phyloP scores from a whole-genome alignment of 352 stramenopile species.

The Pilasporangium apinafurcum region DNA sequence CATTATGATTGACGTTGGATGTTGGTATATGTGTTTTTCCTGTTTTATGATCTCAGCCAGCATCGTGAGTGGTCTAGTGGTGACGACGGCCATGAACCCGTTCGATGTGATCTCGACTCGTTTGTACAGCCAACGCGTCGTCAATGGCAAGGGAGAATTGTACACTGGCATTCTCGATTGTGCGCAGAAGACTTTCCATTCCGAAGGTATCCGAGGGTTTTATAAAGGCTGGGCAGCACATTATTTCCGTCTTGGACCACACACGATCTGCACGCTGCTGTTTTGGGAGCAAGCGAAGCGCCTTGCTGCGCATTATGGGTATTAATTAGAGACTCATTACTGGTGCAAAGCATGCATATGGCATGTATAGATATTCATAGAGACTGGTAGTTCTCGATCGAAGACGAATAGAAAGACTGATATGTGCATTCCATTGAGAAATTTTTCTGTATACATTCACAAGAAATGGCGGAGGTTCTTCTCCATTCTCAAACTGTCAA shows the following conservation, averaged over 20 bases:
- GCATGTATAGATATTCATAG: no score
- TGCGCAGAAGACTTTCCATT: constrained; percentile 71
- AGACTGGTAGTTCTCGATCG: no score
- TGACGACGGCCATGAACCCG: constrained; percentile 85
- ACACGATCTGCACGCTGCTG: constrained; percentile 85
- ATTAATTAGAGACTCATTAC: no score
- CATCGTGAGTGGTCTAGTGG: constrained; percentile 68
- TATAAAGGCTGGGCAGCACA: constrained; percentile 86
- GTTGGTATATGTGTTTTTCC: background rate
- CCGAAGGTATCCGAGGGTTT: constrained; percentile 72
- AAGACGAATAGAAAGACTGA: background rate
- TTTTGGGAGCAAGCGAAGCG: constrained; percentile 85
- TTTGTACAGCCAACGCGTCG: constrained; percentile 84
- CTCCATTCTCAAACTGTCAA: background rate
- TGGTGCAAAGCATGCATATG: no score
- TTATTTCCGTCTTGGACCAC: constrained; percentile 81
- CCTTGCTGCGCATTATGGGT: constrained; percentile 52
- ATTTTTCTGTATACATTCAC: constrained; percentile 1
- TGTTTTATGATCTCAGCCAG: constrained; percentile 34
- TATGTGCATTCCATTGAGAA: background rate
- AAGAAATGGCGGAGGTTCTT: background rate
- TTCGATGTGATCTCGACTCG: constrained; percentile 86
- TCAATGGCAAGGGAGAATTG: constrained; percentile 78
- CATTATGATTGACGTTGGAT: background rate
- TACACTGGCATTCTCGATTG: constrained; percentile 76